Base-by-base conservation (phyloP, 2,329 filamentous ascomycete species). In the Thelonectria olida region DNA sequence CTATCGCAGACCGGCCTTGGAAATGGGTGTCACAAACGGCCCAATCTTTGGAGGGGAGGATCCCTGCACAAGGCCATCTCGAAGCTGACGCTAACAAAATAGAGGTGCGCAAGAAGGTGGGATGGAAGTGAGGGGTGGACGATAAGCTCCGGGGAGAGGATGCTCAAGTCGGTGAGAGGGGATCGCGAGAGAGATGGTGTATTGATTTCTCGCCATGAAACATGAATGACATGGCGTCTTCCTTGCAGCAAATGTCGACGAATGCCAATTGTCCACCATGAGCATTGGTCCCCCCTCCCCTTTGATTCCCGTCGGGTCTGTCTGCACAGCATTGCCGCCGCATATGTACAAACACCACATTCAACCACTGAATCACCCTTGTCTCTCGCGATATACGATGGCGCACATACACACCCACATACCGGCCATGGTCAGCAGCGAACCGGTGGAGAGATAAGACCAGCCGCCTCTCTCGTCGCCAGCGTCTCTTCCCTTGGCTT, bases 101-200 rank as follows among this genome's bases (percentile, higher is more conserved):
- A 20, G 17, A 54, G 41, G 44, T 44, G 44, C 38, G 42, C 19
- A 27, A 31, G 27, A 48, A 51, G 23, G 34, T 31, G 12, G 51
- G n/a, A 2, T 8, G 27, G 23, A 19, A 22, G 23, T 44, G 20
- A 25, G 25, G 45, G 39, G 57, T 56, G 60, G 64, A 63, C 58
- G 67, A 69, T 69, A 67, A 66, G 67, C 52, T 67, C 64, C 66
- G 62, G 60, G 52, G 31, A 27, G 9, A 36, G 15, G 8, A 27
- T 17, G n/a, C 13, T 19, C 27, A 38, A 44, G 64, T 70, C 67
- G 67, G 67, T 70, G 59, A 68, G 56, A n/a, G n/a, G 39, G 23
- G 23, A 36, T 22, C 31, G 17, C 15, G 17, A 23, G 28, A 25
- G 45, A 9, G 20, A 15, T 36, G 34, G 34, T 36, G 34, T n/a